A percentile compares a stretch with the other conserved stretches of the same genome.
Conservation (phyloP, 73 alveolate species). For the Paramecium caudatum region DNA sequence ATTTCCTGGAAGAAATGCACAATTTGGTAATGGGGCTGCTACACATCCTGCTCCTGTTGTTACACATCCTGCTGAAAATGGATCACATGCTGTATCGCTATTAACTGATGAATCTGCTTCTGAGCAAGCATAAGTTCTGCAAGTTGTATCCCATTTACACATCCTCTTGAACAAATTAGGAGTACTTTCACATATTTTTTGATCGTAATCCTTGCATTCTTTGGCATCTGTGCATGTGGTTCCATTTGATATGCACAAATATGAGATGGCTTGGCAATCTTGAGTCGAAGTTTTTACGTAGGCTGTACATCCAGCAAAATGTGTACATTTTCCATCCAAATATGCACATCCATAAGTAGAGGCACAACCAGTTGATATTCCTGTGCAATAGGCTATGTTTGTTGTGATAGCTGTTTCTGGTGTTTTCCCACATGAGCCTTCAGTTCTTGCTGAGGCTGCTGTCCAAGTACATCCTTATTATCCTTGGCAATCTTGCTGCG, state of each 20-base stretch:
- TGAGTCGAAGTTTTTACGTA: not conserved
- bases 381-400: not conserved
- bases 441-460: not conserved
- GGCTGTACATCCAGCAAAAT: not conserved
- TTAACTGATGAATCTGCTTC: not conserved
- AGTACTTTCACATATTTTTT: not conserved
- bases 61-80: not conserved
- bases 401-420: not conserved
- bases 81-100: not conserved
- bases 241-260: not conserved
- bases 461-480: not conserved
- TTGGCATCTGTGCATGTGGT: not conserved
- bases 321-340: not conserved
- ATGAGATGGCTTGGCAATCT: not conserved
- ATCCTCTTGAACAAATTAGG: not conserved
- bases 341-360: conserved; percentile 40
- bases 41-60: conserved; percentile 15
- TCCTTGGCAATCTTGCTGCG: too few species aligned
- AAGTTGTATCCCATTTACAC: not conserved
- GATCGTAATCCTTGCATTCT: not conserved
- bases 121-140: not conserved
- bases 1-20: not conserved
- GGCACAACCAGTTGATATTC: not conserved
- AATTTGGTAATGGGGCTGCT: not conserved
- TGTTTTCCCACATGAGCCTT: conserved; percentile 10